A percentile compares a stretch with the other conserved stretches of the same genome.
Evolutionary conservation across 208 protist species (phyloP).

Genomic region (Trypanosoma lewisi): DNA sequence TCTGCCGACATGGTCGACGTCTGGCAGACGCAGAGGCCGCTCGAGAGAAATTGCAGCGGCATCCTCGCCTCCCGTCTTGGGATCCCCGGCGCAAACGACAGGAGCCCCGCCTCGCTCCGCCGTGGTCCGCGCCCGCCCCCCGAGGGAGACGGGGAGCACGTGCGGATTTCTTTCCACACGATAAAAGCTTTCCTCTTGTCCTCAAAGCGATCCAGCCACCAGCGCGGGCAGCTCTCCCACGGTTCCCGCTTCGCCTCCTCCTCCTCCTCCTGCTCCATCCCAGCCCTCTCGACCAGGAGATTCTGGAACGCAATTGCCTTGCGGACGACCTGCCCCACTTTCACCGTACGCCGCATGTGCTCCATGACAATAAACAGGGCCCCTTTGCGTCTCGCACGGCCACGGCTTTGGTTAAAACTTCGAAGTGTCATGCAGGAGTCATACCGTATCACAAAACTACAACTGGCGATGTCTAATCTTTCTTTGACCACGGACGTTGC

Average conservation of each 20-base stretch:
- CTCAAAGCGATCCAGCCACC: slow-evolving; percentile 9
- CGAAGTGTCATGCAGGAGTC: slow-evolving; percentile 34
- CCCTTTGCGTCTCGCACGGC: slow-evolving; percentile 42
- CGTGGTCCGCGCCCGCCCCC: neutral
- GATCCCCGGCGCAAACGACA: neutral
- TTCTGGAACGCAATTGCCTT: slow-evolving; percentile 18
- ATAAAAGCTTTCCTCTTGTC: neutral
- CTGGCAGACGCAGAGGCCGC: slow-evolving; percentile 11
- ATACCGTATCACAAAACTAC: slow-evolving; percentile 66
- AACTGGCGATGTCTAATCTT: slow-evolving; percentile 63
- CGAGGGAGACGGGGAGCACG: neutral
- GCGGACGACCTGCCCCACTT: neutral
- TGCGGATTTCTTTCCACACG: neutral
- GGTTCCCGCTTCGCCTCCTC: neutral
- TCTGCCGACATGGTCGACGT: neutral
- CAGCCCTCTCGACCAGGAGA: neutral
- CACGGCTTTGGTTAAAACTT: slow-evolving; percentile 67
- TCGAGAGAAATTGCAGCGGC: slow-evolving; percentile 8
- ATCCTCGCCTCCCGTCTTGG: neutral
- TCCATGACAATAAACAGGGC: slow-evolving; percentile 50
- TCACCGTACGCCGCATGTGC: neutral
- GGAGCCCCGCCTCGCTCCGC: neutral
- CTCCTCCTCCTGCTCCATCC: neutral
- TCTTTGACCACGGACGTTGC: slow-evolving; percentile 74
- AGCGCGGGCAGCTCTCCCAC: slow-evolving; percentile 3